A percentile compares a stretch with the other conserved stretches of the same genome.
These are phyloP conservation scores for Mortierella sp. DNA, from an alignment of 371 early-diverging fungal genomes.

Conservation along the genomic window DNA sequence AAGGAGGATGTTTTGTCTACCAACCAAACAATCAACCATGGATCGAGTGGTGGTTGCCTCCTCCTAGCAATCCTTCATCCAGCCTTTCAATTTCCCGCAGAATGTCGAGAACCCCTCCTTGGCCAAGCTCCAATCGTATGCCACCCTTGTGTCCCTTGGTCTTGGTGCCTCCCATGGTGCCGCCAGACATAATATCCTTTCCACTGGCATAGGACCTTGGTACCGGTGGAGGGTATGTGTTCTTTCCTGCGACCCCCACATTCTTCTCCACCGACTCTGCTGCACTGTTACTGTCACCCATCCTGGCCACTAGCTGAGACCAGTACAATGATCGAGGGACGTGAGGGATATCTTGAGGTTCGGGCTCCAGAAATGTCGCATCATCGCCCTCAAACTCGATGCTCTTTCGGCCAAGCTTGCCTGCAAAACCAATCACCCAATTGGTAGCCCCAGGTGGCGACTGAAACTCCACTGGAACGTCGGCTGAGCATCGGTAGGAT, in stretches of 20 bases:
- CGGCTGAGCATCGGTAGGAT: conserved; percentile 21
- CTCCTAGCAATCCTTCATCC: no score
- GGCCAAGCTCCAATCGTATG: no score
- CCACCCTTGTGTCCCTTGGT: no score
- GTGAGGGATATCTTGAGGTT: neutral
- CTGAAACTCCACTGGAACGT: conserved; percentile 18
- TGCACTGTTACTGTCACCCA: neutral
- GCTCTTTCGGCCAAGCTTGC: neutral
- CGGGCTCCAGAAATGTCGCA: conserved; percentile 26
- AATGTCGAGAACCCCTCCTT: no score
- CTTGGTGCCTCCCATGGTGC: no score
- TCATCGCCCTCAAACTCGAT: conserved; percentile 28
- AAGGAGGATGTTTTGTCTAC: no score
- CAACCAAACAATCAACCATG: no score
- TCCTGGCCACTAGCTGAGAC: conserved; percentile 37
- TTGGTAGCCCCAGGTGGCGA: conserved; percentile 43
- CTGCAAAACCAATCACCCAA: conserved; percentile 25
- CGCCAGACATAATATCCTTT: conserved; percentile 2
- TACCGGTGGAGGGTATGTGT: conserved; percentile 5
- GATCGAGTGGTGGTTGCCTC: no score
- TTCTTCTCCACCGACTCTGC: conserved; percentile 2
- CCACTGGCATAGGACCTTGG: neutral
- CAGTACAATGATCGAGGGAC: conserved; percentile 34
- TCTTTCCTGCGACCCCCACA: conserved; percentile 31
- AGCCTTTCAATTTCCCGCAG: neutral